phyloP scores from a whole-genome alignment of 768 basidiomycete genomes.

The Lactarius sanguifluus region DNA sequence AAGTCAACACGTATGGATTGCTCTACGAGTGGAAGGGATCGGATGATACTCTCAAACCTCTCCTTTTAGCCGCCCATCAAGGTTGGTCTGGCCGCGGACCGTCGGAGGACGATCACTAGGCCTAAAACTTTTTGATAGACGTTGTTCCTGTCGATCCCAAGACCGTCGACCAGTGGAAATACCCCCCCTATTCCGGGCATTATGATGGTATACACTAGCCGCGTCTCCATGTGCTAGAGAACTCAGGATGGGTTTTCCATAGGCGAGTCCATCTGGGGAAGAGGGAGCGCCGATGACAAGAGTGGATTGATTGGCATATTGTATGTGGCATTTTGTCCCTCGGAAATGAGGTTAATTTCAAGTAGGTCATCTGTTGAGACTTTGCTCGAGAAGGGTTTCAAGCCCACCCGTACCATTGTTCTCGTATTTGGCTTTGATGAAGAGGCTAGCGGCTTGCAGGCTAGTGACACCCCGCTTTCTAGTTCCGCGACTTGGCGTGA shows the following conservation, averaged over 20 bases:
- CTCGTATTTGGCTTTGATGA: constrained; percentile 45
- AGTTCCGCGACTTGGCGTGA: background rate
- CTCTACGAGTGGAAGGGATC: constrained; percentile 60
- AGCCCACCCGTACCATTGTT: constrained; percentile 38
- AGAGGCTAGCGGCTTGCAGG: constrained; percentile 37
- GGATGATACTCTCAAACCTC: constrained; percentile 49
- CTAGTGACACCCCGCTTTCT: constrained; percentile 8
- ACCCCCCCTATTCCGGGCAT: constrained; percentile 52
- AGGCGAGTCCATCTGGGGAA: constrained; percentile 38
- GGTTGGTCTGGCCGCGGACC: constrained; percentile 40
- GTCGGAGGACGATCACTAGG: background rate
- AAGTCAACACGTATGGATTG: constrained; percentile 62
- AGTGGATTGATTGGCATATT: constrained; percentile 37
- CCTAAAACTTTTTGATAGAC: constrained; percentile 34
- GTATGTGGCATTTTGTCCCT: constrained; percentile 28
- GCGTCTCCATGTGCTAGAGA: constrained; percentile 24
- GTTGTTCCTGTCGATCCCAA: constrained; percentile 52
- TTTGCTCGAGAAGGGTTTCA: constrained; percentile 40
- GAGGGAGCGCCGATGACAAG: constrained; percentile 40
- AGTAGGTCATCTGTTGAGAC: constrained; percentile 40
- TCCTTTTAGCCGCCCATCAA: constrained; percentile 56
- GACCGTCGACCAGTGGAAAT: constrained; percentile 46
- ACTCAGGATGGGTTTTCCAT: background rate
- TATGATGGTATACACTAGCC: constrained; percentile 50
- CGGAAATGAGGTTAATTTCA: background rate